These are phyloP conservation scores for Clathrus columnatus DNA, from an alignment of 768 basidiomycete species.

Conservation along the genomic window DNA sequence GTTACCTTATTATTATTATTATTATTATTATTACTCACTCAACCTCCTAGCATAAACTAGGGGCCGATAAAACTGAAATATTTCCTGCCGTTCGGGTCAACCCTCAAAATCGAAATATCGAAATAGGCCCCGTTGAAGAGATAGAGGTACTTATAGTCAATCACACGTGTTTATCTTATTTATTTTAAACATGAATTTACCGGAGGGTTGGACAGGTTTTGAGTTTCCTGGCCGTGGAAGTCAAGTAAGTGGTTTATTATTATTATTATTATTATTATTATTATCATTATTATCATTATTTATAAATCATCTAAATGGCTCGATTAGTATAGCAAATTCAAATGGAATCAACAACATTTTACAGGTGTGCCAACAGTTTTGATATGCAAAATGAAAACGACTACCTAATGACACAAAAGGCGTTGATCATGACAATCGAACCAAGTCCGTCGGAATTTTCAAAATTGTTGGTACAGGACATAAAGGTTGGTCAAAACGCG, in stretches of 20 bases:
- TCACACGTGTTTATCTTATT: not conserved
- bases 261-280: no score
- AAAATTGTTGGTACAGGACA: slow-evolving; percentile 58
- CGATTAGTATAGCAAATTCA: slow-evolving; percentile 56
- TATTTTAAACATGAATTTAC: not conserved
- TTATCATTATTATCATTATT: no score
- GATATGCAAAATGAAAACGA: not conserved
- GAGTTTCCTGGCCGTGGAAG: slow-evolving; percentile 69
- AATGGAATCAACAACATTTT: slow-evolving; percentile 74
- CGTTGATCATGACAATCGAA: slow-evolving; percentile 74
- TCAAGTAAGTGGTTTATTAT: slow-evolving; percentile 41
- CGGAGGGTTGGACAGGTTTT: slow-evolving; percentile 79
- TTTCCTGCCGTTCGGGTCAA: slow-evolving; percentile 68
- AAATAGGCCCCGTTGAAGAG: slow-evolving; percentile 46
- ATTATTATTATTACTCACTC: slow-evolving; percentile 8
- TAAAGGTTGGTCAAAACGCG: slow-evolving; percentile 74
- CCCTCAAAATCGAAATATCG: slow-evolving; percentile 53
- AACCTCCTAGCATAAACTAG: slow-evolving; percentile 62
- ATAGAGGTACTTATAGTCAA: slow-evolving; percentile 46
- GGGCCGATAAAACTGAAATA: slow-evolving; percentile 67
- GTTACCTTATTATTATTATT: not conserved
- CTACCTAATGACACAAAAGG: slow-evolving; percentile 34
- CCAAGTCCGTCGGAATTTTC: slow-evolving; percentile 56
- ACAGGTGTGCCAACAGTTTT: slow-evolving; percentile 39
- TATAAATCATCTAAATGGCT: not conserved